Conservation (phyloP, 331 rosid genomes). For the Pyracantha coccinea region DNA sequence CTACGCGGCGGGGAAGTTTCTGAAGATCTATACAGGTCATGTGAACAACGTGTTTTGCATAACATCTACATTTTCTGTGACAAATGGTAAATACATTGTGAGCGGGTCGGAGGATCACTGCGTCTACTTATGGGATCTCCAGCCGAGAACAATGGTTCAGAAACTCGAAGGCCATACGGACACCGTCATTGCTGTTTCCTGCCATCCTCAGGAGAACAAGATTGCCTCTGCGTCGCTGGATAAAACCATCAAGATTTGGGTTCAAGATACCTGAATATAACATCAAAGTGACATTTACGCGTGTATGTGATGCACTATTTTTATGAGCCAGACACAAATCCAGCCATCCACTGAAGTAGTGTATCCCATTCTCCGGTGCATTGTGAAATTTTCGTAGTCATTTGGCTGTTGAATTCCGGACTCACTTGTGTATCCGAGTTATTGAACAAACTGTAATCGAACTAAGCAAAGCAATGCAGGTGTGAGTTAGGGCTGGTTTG, state of each 20-base stretch:
- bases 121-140: conserved; percentile 90
- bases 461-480: too few species aligned
- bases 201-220: conserved; percentile 81
- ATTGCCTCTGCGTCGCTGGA: conserved; percentile 93
- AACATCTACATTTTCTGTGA: conserved; percentile 80
- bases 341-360: too few species aligned
- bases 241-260: conserved; percentile 78
- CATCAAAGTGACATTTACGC: background rate
- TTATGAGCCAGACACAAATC: too few species aligned
- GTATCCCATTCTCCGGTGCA: background rate
- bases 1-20: conserved; percentile 54
- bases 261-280: conserved; percentile 40
- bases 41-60: conserved; percentile 56
- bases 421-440: too few species aligned
- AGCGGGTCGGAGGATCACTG: conserved; percentile 91
- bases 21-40: conserved; percentile 66
- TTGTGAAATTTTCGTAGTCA: too few species aligned
- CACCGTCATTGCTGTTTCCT: conserved; percentile 70
- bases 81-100: conserved; percentile 79
- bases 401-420: too few species aligned
- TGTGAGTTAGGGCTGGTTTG: too few species aligned
- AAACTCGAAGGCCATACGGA: conserved; percentile 87
- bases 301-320: too few species aligned
- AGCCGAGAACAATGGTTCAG: conserved; percentile 69
- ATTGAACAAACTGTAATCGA: too few species aligned